These are phyloP conservation scores for sweet orange (Citrus sinensis) DNA, from an alignment of 345 rosid species.

Conservation along the genomic window DNA sequence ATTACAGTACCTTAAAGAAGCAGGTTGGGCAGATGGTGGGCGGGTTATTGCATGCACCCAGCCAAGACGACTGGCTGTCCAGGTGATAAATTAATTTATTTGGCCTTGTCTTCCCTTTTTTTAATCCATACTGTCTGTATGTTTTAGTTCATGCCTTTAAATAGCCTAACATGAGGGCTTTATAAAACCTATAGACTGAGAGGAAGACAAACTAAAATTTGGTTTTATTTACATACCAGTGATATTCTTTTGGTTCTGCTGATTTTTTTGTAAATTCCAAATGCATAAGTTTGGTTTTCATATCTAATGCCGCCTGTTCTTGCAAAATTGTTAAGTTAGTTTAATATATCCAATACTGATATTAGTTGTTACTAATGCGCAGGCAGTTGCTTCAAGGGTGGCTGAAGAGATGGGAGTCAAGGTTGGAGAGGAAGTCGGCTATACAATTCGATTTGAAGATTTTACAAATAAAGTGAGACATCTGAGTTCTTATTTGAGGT, in stretches of 20 bases:
- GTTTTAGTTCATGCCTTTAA: not conserved
- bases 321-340: not conserved
- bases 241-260: not conserved
- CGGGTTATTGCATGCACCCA: slow-evolving; percentile 94
- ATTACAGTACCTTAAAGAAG: slow-evolving; percentile 84
- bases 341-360: slow-evolving; percentile 3
- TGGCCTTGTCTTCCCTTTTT: not conserved
- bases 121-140: not conserved
- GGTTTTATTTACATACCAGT: not conserved
- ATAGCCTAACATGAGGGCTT: not conserved
- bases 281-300: not conserved
- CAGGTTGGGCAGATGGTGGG: slow-evolving; percentile 99
- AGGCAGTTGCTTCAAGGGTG: slow-evolving; percentile 95
- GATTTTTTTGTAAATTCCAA: not conserved
- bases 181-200: not conserved
- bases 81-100: slow-evolving; percentile 36
- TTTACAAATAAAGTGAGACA: slow-evolving; percentile 63
- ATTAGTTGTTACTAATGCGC: slow-evolving; percentile 19
- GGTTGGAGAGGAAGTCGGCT: slow-evolving; percentile 97
- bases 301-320: not conserved
- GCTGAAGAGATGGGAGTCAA: slow-evolving; percentile 95
- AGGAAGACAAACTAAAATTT: not conserved
- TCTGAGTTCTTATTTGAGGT: slow-evolving; percentile 7
- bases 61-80: slow-evolving; percentile 93
- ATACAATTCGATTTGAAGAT: slow-evolving; percentile 90